Evolutionary conservation across 2,329 filamentous ascomycete genomes (phyloP), one percentile per base, ranked within the genome.

Genomic region (Fusarium sp.): DNA sequence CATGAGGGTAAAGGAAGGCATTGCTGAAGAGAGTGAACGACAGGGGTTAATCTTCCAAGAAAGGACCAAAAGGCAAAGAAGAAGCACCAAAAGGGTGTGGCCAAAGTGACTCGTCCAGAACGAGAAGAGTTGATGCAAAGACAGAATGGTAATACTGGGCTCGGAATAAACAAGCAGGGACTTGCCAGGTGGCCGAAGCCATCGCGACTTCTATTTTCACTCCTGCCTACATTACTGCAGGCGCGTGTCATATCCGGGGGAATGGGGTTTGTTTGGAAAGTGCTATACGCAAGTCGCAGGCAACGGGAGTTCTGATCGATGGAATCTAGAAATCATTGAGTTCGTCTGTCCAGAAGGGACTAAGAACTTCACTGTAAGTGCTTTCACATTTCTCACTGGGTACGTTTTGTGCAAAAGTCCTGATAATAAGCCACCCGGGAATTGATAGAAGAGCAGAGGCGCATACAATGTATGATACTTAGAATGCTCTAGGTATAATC

Each of bases 41-140:
- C 66, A 48, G 28, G n/a, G 33, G 30, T 26, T 37, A n/a, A 35
- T 65, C 57, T 56, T 65, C 54, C 70, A 72, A 69, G 62, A 71
- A 64, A 39, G 15, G 37, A 46, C n/a, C 33, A 48, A 64, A 57
- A 51, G 33, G 46, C 41, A 59, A 54, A 30, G 57, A 53, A 62
- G n/a, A 41, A 41, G 22, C 24, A 47, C 56, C 43, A 59, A 60
- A 65, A 60, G 41, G 40, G 32, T 19, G 28, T 24, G 17, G 8
- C 40, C 41, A 61, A 40, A 17, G 53, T 48, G 51, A 9, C 35
- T 19, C 20, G 32, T 33, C 35, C 52, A 53, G 56, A 45, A 54
- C 17, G 49, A 53, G 59, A 28, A 22, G 47, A 43, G 48, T 55
- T 41, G 26, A 46, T 51, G 39, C 17, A 45, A 26, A 22, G 43